These are phyloP conservation scores for Rubia occidens DNA, from an alignment of 305 asterid species.

Conservation along the genomic window DNA sequence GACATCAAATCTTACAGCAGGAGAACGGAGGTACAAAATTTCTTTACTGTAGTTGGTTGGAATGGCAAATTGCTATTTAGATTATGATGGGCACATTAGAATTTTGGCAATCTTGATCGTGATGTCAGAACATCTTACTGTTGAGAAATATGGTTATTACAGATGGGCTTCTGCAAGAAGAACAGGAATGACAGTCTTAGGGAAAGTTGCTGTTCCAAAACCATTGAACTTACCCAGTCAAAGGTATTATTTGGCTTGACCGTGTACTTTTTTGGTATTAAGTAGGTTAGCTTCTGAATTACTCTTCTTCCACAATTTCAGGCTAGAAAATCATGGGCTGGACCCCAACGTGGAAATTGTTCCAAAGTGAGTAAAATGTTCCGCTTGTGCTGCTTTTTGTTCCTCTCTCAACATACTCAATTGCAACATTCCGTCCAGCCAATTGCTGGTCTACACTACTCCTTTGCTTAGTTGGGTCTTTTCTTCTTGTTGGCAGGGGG, in stretches of 20 bases:
- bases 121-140: slow-evolving; percentile 9
- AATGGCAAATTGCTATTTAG: not conserved
- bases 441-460: slow-evolving; percentile 13
- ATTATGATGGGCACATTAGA: not conserved
- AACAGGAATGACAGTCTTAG: slow-evolving; percentile 88
- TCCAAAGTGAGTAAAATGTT: slow-evolving; percentile 72
- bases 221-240: slow-evolving; percentile 98
- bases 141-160: slow-evolving; percentile 13
- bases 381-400: not conserved
- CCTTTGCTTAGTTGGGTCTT: slow-evolving; percentile 21
- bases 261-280: slow-evolving; percentile 12
- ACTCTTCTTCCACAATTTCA: slow-evolving; percentile 26
- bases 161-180: slow-evolving; percentile 88
- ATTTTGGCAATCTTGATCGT: slow-evolving; percentile 7
- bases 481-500: slow-evolving; percentile 49
- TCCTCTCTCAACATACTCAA: not conserved
- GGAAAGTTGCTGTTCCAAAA: slow-evolving; percentile 95
- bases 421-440: not conserved
- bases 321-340: slow-evolving; percentile 94
- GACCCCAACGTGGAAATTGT: slow-evolving; percentile 95
- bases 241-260: slow-evolving; percentile 37
- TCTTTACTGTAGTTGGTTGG: not conserved
- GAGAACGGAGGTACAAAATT: slow-evolving; percentile 69
- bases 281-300: slow-evolving; percentile 25
- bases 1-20: slow-evolving; percentile 84